Evolutionary conservation across 176 grass and related monocot species (phyloP), one percentile per base, ranked within the genome.

Genomic region (Hyparrhenia diplandra): DNA sequence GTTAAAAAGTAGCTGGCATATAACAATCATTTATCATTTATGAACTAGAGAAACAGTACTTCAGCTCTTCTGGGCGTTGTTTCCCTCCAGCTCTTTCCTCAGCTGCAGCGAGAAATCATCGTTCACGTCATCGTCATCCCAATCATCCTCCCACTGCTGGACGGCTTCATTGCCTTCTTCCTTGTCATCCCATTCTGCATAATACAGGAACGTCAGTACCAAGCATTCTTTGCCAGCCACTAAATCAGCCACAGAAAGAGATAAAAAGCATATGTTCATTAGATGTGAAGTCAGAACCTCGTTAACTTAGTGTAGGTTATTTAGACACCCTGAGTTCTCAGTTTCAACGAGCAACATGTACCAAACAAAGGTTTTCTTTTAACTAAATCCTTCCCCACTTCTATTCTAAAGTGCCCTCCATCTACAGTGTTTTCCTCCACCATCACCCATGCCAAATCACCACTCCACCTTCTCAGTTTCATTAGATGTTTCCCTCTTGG

Each of bases 91-190:
- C 64, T 95, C 93, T 82, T 95, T 95, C 76, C 93, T 90, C 78
- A 95, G 86, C 87, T 95, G 93, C 42, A 90, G 85, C 3, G 93
- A 95, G 87, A 95, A 95, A 57, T 95, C 93, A 5, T 95, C 93
- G 0, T 95, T 95, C 59, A 95, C 90, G 6, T 95, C 93, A 1
- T 95, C 93, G 0, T 95, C 93, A 30, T 95, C 93, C 93, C 93
- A 95, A 60, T 95, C 93, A 28, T 95, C 93, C 85, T 95, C 90
- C 93, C 93, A 95, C 83, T 95, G 93, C 85, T 95, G 93, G 73
- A 90, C 79, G 1, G 49, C 85, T 88, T 95, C 93, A 43, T 84
- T 83, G 29, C 90, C 93, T 62, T 92, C 92, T 78, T 95, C 93
- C 75, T 95, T 92, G 59, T 95, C 93, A 86, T 95, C 93, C 93